These are phyloP conservation scores for Flaveria ramosissima DNA, from an alignment of 129 eudicot genomes.

Conservation along the genomic window DNA sequence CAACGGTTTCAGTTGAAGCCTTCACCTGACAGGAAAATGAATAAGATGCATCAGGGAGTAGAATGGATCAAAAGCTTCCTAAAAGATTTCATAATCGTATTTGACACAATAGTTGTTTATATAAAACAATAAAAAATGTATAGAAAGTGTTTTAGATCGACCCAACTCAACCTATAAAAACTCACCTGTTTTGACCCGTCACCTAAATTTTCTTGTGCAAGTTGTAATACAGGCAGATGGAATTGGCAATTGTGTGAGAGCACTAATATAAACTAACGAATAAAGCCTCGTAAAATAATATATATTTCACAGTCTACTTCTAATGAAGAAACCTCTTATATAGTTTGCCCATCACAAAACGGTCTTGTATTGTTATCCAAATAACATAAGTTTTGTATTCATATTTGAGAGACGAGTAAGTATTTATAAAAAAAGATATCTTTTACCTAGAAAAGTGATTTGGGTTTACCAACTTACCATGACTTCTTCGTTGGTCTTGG, in stretches of 20 bases:
- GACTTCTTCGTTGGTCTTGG: not conserved
- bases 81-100: not conserved
- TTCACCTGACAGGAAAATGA: slow-evolving; percentile 36
- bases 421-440: not conserved
- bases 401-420: not conserved
- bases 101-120: not conserved
- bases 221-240: too few species aligned
- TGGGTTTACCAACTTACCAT: not conserved
- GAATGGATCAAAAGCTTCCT: slow-evolving; percentile 1
- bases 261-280: too few species aligned
- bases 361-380: too few species aligned
- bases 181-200: too few species aligned
- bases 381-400: not conserved
- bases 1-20: slow-evolving; percentile 31
- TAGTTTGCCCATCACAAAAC: too few species aligned
- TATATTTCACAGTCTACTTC: too few species aligned
- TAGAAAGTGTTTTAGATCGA: not conserved
- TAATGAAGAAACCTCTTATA: too few species aligned
- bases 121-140: not conserved
- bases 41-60: not conserved
- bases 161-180: not conserved
- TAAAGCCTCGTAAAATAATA: too few species aligned
- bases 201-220: too few species aligned
- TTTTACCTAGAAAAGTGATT: not conserved
- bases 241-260: too few species aligned